phyloP scores from a whole-genome alignment of 371 early-diverging fungal species.

The Mucor circinelloides region DNA sequence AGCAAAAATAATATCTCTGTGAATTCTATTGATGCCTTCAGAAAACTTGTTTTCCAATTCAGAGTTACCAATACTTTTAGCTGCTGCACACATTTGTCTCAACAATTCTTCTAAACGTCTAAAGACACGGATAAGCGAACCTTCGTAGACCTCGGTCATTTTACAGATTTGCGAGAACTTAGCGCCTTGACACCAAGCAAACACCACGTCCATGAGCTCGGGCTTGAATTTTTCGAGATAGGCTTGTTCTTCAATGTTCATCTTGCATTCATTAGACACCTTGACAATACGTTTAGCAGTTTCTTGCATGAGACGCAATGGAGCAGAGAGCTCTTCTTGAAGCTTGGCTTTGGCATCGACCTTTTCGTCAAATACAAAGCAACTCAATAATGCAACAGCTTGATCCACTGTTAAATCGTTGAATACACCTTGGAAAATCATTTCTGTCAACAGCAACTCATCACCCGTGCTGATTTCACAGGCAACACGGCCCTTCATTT shows the following conservation, averaged over 20 bases:
- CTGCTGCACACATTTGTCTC: constrained; percentile 94
- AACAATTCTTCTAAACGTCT: constrained; percentile 96
- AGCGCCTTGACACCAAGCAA: constrained; percentile 95
- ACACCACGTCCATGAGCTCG: constrained; percentile 97
- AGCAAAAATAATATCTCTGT: constrained; percentile 99
- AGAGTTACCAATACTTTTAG: constrained; percentile 96
- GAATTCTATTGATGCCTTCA: constrained; percentile 91
- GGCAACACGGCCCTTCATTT: constrained; percentile 98
- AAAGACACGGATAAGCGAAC: constrained; percentile 95
- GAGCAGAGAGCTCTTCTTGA: constrained; percentile 79
- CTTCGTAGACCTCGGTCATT: constrained; percentile 98
- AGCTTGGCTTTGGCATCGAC: constrained; percentile 42
- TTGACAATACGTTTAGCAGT: constrained; percentile 87
- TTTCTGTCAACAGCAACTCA: constrained; percentile 97
- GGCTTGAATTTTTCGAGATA: constrained; percentile 85
- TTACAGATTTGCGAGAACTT: constrained; percentile 96
- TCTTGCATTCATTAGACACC: constrained; percentile 88
- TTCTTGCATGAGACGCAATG: constrained; percentile 85
- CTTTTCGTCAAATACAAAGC: constrained; percentile 95
- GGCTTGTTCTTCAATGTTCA: constrained; percentile 79
- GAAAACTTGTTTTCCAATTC: constrained; percentile 98
- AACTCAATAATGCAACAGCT: constrained; percentile 90
- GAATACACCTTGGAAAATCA: constrained; percentile 99
- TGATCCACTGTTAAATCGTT: constrained; percentile 92
- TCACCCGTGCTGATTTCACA: constrained; percentile 99